Percentiles rank a stretch among this genome's conserved stretches.
Evolutionary conservation across 257 asterid species (phyloP).

Genomic region (Solanum pimpinellifolium): DNA sequence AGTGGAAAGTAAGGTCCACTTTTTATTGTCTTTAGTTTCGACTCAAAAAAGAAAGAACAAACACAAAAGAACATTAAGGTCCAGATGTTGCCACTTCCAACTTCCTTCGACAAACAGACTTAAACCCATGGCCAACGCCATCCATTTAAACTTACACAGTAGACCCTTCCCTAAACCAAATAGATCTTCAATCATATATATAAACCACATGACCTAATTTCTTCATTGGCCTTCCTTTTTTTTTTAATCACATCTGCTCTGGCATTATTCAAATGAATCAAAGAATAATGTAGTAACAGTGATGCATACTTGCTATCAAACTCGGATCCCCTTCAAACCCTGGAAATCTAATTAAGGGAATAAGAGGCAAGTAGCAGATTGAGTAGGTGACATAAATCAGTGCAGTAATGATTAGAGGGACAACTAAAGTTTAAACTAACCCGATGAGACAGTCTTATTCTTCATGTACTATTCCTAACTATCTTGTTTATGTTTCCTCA

Average conservation of each 20-base stretch:
- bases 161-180: not conserved
- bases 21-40: not conserved
- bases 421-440: not conserved
- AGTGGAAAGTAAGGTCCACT: not conserved
- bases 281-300: not conserved
- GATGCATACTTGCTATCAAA: not conserved
- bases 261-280: not conserved
- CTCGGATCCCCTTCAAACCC: not conserved
- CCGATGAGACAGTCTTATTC: not conserved
- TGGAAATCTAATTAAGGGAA: not conserved
- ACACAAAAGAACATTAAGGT: not conserved
- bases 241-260: not conserved
- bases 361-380: not conserved
- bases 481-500: not conserved
- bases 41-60: not conserved
- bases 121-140: not conserved
- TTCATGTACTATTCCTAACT: not conserved
- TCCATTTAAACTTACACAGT: not conserved
- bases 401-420: not conserved
- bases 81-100: not conserved
- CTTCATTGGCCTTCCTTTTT: not conserved
- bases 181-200: not conserved
- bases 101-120: not conserved
- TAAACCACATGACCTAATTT: not conserved
- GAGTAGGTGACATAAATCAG: not conserved